These are phyloP conservation scores for Magnolia kwangsiensis DNA, from an alignment of 164 flowering plant genomes.

Conservation along the genomic window DNA sequence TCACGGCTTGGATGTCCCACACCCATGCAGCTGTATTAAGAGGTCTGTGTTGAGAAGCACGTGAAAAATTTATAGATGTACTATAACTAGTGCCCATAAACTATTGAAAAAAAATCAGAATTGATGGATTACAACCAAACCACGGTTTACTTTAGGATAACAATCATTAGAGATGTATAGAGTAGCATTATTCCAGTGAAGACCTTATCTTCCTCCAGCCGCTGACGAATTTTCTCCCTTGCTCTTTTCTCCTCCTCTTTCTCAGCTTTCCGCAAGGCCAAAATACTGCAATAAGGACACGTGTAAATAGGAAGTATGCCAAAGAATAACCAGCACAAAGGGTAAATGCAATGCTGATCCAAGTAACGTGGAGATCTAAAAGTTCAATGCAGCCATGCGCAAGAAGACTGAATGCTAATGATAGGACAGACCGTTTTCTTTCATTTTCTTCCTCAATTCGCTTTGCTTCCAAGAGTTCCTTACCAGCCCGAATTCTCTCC, in stretches of 20 bases:
- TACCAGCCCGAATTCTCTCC: constrained; percentile 95
- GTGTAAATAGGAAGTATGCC: neutral
- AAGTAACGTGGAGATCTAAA: constrained; percentile 1
- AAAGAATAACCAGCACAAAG: neutral
- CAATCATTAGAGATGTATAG: neutral
- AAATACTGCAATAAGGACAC: constrained; percentile 39
- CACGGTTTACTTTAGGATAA: too few relatives aligned
- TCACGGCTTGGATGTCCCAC: too few relatives aligned
- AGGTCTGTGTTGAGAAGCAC: too few relatives aligned
- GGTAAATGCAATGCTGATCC: neutral
- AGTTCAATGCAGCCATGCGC: neutral
- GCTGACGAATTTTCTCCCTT: constrained; percentile 93
- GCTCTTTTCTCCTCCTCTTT: constrained; percentile 98
- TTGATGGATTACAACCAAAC: too few relatives aligned
- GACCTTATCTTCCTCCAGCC: constrained; percentile 97
- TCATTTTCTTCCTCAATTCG: constrained; percentile 97
- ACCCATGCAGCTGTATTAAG: too few relatives aligned
- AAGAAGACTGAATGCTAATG: constrained; percentile 2
- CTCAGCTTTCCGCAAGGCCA: constrained; percentile 93
- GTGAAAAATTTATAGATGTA: too few relatives aligned
- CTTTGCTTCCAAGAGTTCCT: constrained; percentile 96
- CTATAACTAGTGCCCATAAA: too few relatives aligned
- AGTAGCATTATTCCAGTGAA: neutral
- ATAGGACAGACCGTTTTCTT: constrained; percentile 75
- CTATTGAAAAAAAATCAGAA: too few relatives aligned